Base-by-base conservation (phyloP, 2,329 filamentous ascomycete genomes). In the Aphanocladium album region DNA sequence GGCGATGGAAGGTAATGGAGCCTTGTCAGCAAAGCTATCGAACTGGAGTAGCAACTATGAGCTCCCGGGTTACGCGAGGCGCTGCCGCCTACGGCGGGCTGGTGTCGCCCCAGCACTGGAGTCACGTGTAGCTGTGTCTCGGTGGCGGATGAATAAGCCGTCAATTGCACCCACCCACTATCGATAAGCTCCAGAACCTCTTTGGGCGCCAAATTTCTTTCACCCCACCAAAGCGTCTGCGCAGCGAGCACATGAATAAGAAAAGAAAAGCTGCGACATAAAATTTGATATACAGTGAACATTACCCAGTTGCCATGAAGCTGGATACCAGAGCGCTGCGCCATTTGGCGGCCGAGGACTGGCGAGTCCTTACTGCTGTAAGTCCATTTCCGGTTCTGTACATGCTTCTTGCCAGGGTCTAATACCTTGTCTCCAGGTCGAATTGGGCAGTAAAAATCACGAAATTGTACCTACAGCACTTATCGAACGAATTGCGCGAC, bases 371-470 rank as follows among this genome's bases (percentile, higher is more conserved):
- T 64, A 89, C 91, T 71, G 95, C 91, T 69, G 93, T 96, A 87
- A 64, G 86, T 76, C 56, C 5, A 35, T 9, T 57, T 63, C 57
- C 64, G 64, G 68, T 67, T 64, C 64, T 59, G 60, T 55, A 61
- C 41, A 62, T 67, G 64, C 66, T 68, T 67, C 64, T 57, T 66
- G 69, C 67, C 70, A 66, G 73, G 6, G 17, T 47, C 74, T 76
- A 71, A 75, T 23, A 21, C 72, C 66, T 67, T 68, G 67, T 68
- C 67, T 56, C 60, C 74, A 96, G 92, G 90, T 96, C 69, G 95
- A 99, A 75, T 87, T 88, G 76, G 93, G 93, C 70, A 96, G 90
- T 76, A 93, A 91, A 74, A 98, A 98, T 77, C 95, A 99, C 79
- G 95, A 99, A 77, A 83, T 99, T 61, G 93, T 99, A 2, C 95